Evolutionary conservation across 495 filamentous ascomycete genomes (phyloP).

Genomic region (Tuber indicum): DNA sequence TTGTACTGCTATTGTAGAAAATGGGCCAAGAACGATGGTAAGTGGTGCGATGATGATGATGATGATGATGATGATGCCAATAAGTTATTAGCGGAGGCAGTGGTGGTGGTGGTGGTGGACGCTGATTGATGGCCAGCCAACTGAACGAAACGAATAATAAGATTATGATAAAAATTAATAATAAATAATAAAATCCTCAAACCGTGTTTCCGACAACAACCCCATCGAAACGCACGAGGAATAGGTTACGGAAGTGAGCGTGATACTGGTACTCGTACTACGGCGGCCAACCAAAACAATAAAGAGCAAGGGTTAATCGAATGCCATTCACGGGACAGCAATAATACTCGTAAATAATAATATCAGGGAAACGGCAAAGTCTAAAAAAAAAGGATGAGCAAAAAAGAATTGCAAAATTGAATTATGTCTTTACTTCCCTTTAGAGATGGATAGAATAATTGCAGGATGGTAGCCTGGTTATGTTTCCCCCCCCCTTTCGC

Average conservation of each 20-base stretch:
- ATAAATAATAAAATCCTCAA: background rate
- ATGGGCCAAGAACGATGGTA: background rate
- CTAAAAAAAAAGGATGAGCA: background rate
- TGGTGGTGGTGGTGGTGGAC: background rate
- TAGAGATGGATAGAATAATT: background rate
- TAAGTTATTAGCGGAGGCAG: background rate
- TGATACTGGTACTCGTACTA: background rate
- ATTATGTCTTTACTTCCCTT: background rate
- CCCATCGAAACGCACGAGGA: background rate
- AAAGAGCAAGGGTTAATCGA: background rate
- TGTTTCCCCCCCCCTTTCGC: background rate
- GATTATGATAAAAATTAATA: too few species aligned
- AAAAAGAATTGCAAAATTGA: background rate
- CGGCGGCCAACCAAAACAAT: background rate
- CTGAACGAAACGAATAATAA: too few species aligned
- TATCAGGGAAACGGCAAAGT: background rate
- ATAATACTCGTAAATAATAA: background rate
- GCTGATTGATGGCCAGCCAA: too few species aligned
- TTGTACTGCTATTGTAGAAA: background rate
- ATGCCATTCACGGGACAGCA: background rate
- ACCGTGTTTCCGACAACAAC: background rate
- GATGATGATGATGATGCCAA: background rate
- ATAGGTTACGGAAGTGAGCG: background rate
- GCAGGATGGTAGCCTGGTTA: background rate
- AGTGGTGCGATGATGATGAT: background rate